phyloP scores from a whole-genome alignment of 306 rosid genomes.

The Citrullus colocynthis region DNA sequence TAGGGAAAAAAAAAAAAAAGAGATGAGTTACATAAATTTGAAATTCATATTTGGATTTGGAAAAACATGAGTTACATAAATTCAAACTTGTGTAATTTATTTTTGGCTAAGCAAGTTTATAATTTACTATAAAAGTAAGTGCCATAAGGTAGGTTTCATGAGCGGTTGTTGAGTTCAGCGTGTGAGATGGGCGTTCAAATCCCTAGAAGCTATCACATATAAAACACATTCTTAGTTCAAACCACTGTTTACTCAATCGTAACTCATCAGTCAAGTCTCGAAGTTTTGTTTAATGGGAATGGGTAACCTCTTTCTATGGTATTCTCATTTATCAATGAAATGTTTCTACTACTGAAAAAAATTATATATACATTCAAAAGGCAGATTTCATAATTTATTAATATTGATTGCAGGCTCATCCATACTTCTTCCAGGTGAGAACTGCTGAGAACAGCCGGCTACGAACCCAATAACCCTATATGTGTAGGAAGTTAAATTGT shows the following conservation, averaged over 20 bases:
- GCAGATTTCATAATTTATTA: neutral
- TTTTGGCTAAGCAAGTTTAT: neutral
- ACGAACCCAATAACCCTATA: constrained; percentile 10
- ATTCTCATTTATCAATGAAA: neutral
- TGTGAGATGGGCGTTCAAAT: too few species aligned
- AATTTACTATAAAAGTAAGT: neutral
- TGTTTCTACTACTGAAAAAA: too few species aligned
- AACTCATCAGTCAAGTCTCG: neutral
- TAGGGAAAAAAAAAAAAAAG: neutral
- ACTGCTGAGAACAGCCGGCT: constrained; percentile 29
- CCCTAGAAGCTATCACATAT: too few species aligned
- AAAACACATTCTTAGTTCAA: too few species aligned
- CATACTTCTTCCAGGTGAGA: constrained; percentile 37
- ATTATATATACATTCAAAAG: too few species aligned
- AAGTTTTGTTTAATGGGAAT: neutral
- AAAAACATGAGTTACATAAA: neutral
- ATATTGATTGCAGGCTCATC: constrained; percentile 28
- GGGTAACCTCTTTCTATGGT: neutral
- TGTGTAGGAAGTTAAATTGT: neutral
- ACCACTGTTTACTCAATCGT: too few species aligned
- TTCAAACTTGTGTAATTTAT: neutral
- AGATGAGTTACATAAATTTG: neutral
- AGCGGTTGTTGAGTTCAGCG: too few species aligned
- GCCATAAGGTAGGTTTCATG: neutral
- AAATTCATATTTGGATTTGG: too few species aligned